Evolutionary conservation across 2,329 filamentous ascomycete species (phyloP).

Genomic region (Tolypocladium endophyticum): DNA sequence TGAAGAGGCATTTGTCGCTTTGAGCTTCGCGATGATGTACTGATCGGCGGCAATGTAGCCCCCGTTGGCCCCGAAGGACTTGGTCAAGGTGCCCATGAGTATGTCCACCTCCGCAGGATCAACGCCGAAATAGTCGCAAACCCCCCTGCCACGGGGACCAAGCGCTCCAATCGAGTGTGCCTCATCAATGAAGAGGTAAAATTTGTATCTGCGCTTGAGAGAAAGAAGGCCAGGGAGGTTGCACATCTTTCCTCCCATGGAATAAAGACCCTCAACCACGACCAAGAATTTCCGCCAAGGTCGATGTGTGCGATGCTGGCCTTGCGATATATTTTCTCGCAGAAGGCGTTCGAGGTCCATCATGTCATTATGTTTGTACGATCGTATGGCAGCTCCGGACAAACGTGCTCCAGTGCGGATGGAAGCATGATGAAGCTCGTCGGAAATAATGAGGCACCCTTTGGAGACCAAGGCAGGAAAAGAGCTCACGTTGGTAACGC

Average conservation of each 20-base stretch:
- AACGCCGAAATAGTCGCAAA: slow-evolving; percentile 94
- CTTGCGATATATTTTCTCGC: slow-evolving; percentile 88
- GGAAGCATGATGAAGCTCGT: slow-evolving; percentile 95
- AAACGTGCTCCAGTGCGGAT: slow-evolving; percentile 92
- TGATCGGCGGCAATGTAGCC: slow-evolving; percentile 89
- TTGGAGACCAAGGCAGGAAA: slow-evolving; percentile 90
- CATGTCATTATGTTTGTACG: slow-evolving; percentile 99
- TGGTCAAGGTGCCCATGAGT: slow-evolving; percentile 95
- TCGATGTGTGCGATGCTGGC: slow-evolving; percentile 90
- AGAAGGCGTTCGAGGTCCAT: slow-evolving; percentile 72
- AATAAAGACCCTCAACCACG: slow-evolving; percentile 93
- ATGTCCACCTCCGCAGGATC: slow-evolving; percentile 84
- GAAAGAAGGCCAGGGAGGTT: slow-evolving; percentile 83
- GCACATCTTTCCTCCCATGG: slow-evolving; percentile 98
- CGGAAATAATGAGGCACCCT: slow-evolving; percentile 88
- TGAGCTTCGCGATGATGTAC: slow-evolving; percentile 83
- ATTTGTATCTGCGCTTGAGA: slow-evolving; percentile 94
- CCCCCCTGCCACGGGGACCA: slow-evolving; percentile 77
- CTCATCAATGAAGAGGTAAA: slow-evolving; percentile 90
- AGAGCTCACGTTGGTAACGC: slow-evolving; percentile 85
- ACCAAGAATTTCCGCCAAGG: slow-evolving; percentile 99
- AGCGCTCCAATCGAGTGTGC: slow-evolving; percentile 92
- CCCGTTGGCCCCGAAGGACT: slow-evolving; percentile 96
- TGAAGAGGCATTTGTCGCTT: slow-evolving; percentile 74
- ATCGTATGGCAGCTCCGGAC: slow-evolving; percentile 87